Evolutionary conservation across 2,329 filamentous ascomycete genomes (phyloP).

Genomic region (Apiospora kogelbergensis): DNA sequence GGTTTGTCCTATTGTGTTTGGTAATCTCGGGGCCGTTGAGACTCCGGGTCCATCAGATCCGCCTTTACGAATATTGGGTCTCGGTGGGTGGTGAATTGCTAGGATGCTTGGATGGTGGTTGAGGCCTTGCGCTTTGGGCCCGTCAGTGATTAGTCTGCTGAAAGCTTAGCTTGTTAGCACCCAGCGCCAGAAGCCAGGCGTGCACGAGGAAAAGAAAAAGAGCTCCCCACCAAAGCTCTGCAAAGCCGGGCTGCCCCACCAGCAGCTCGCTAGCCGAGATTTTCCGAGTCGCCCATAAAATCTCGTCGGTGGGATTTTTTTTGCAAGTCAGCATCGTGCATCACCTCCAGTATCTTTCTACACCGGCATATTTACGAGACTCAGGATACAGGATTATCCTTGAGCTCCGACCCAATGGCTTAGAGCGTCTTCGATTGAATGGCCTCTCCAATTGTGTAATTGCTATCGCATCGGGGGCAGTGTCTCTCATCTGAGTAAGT

Average conservation of each 20-base stretch:
- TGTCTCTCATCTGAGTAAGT: constrained; percentile 23
- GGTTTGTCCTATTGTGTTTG: neutral
- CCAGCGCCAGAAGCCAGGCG: too few relatives aligned
- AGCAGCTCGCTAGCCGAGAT: constrained; percentile 7
- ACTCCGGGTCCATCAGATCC: neutral
- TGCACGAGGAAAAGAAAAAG: neutral
- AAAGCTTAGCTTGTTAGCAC: neutral
- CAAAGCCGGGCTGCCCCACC: constrained; percentile 6
- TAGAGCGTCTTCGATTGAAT: constrained; percentile 14
- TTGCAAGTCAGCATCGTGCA: neutral
- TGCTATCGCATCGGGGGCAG: constrained; percentile 20
- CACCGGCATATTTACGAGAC: neutral
- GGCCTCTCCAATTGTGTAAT: constrained; percentile 20
- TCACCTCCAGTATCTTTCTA: neutral
- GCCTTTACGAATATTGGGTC: neutral
- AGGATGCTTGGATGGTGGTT: neutral
- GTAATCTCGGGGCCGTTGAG: neutral
- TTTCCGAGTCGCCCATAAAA: constrained; percentile 11
- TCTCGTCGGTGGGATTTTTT: neutral
- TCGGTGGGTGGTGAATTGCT: neutral
- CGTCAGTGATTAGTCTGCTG: too few relatives aligned
- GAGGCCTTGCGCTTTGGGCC: neutral
- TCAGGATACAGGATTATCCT: neutral
- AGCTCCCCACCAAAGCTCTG: neutral
- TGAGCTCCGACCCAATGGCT: neutral